phyloP scores from a whole-genome alignment of 495 filamentous ascomycete genomes.

The Apiosordaria backusii region DNA sequence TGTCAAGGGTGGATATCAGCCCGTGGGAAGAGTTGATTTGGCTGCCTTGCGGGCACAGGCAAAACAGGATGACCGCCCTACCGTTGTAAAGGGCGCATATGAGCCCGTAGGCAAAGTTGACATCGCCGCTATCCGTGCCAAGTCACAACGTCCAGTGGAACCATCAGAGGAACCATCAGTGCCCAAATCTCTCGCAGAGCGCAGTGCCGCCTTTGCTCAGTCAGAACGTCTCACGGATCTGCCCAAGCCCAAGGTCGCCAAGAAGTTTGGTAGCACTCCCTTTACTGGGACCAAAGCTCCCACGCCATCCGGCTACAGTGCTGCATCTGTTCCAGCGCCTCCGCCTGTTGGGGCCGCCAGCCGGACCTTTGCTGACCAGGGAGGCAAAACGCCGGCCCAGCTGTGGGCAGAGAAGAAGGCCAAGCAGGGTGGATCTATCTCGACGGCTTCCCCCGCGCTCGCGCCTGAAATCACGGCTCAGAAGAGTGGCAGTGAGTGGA shows the following conservation, averaged over 20 bases:
- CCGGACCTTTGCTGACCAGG: conserved; percentile 88
- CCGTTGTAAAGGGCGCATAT: conserved; percentile 83
- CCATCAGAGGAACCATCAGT: conserved; percentile 44
- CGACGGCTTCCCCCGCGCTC: conserved; percentile 36
- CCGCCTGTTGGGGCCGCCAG: conserved; percentile 74
- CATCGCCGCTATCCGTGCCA: conserved; percentile 86
- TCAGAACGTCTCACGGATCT: conserved; percentile 81
- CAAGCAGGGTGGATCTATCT: conserved; percentile 59
- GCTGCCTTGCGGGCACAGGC: conserved; percentile 80
- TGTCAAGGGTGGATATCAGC: conserved; percentile 88
- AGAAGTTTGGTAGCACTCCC: conserved; percentile 68
- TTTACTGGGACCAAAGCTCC: conserved; percentile 90
- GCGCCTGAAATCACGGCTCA: conserved; percentile 60
- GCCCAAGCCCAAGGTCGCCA: conserved; percentile 91
- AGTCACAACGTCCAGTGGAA: conserved; percentile 62
- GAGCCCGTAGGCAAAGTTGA: conserved; percentile 95
- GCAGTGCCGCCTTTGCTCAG: conserved; percentile 60
- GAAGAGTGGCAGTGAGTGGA: conserved; percentile 74
- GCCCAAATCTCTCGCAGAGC: conserved; percentile 60
- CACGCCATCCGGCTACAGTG: conserved; percentile 54
- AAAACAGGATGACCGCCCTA: conserved; percentile 72
- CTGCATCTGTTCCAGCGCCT: conserved; percentile 45
- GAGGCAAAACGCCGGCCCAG: conserved; percentile 94
- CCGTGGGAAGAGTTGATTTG: conserved; percentile 91
- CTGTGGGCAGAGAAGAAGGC: conserved; percentile 97